phyloP scores from a whole-genome alignment of 768 basidiomycete species.

The Cyathus striatus region DNA sequence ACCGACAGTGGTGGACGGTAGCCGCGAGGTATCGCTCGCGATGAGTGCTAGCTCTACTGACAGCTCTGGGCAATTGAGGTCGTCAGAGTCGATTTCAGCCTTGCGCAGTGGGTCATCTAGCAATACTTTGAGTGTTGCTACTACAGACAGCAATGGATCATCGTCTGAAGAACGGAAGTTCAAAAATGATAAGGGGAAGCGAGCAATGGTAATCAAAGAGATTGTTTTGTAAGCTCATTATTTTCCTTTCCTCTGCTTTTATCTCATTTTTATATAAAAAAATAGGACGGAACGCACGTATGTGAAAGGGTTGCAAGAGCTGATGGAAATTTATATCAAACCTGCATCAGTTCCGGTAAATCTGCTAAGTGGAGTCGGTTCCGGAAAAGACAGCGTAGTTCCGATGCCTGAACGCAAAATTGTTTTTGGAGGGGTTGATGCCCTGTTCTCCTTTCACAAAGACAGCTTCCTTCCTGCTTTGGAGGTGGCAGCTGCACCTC shows the following conservation, averaged over 20 bases:
- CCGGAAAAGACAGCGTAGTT: constrained; percentile 78
- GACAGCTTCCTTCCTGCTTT: constrained; percentile 91
- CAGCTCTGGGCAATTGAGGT: constrained; percentile 53
- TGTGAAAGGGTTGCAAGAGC: constrained; percentile 88
- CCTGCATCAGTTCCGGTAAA: constrained; percentile 72
- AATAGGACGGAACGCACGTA: constrained; percentile 92
- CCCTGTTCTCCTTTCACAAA: constrained; percentile 87
- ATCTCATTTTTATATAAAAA: constrained; percentile 10
- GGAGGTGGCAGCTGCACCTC: constrained; percentile 67
- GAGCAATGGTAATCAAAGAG: constrained; percentile 81
- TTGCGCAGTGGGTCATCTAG: constrained; percentile 55
- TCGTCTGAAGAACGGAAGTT: constrained; percentile 80
- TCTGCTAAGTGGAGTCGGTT: constrained; percentile 63
- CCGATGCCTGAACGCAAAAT: constrained; percentile 83
- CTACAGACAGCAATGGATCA: constrained; percentile 71
- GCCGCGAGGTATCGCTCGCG: constrained; percentile 53
- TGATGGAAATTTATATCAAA: constrained; percentile 92
- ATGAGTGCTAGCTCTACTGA: constrained; percentile 44
- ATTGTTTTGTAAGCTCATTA: constrained; percentile 74
- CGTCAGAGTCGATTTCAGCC: constrained; percentile 56
- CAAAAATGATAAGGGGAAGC: constrained; percentile 86
- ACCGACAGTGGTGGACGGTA: constrained; percentile 59
- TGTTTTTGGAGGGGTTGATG: constrained; percentile 88
- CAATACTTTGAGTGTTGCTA: constrained; percentile 69
- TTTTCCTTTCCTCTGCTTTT: constrained; percentile 2